A percentile compares a stretch with the other conserved stretches of the same genome.
These are phyloP conservation scores for Caryocar brasiliense DNA, from an alignment of 441 rosid genomes.

Conservation along the genomic window DNA sequence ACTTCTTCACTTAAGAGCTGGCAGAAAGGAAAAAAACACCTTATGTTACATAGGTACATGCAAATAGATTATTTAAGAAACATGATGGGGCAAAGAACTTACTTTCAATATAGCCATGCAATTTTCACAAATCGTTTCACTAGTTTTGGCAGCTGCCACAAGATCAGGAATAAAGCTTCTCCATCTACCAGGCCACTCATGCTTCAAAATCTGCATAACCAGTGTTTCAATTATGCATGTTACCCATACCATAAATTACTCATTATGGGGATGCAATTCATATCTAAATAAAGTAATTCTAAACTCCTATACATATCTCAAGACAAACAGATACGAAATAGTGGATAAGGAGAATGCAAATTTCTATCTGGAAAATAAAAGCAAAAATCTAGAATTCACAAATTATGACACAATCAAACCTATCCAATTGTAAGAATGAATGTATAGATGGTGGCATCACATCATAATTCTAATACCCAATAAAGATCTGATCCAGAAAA, in stretches of 20 bases:
- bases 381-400: too few species aligned
- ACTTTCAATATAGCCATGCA: constrained; percentile 98
- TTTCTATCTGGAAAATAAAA: too few species aligned
- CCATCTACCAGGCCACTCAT: constrained; percentile 99
- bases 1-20: constrained; percentile 99
- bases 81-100: constrained; percentile 13
- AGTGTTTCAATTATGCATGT: too few species aligned
- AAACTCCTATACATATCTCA: too few species aligned
- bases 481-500: not conserved
- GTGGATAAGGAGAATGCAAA: too few species aligned
- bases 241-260: too few species aligned
- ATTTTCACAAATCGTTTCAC: constrained; percentile 98
- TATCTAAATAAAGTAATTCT: too few species aligned
- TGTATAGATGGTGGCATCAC: too few species aligned
- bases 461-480: not conserved
- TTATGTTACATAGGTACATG: constrained; percentile 10
- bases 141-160: constrained; percentile 98
- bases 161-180: constrained; percentile 96
- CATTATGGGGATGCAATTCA: too few species aligned
- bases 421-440: too few species aligned
- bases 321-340: too few species aligned
- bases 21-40: constrained; percentile 3
- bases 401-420: too few species aligned
- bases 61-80: not conserved
- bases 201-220: constrained; percentile 79